A percentile compares a stretch with the other conserved stretches of the same genome.
phyloP scores from a whole-genome alignment of 495 filamentous ascomycete genomes.

The Podospora didyma region DNA sequence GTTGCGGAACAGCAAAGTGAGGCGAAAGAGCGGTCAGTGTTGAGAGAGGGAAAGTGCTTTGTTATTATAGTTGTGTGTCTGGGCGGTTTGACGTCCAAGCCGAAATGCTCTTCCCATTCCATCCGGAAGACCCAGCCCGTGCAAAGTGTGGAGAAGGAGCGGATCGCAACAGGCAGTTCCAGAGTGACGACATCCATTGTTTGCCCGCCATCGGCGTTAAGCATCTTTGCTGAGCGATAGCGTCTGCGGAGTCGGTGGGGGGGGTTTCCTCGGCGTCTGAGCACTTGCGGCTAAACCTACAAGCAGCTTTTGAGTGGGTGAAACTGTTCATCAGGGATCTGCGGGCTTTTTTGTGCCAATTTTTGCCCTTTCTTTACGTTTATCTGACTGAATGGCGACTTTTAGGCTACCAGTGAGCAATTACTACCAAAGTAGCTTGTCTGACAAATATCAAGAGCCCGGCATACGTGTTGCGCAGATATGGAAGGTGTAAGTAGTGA shows the following conservation, averaged over 20 bases:
- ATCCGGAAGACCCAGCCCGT: slow-evolving; percentile 11
- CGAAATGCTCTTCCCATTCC: slow-evolving; percentile 3
- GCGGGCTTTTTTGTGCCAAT: not conserved
- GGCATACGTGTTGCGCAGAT: too few species aligned
- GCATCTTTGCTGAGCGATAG: not conserved
- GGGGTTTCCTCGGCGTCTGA: too few species aligned
- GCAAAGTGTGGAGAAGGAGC: slow-evolving; percentile 4
- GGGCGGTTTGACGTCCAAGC: not conserved
- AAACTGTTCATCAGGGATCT: slow-evolving; percentile 7
- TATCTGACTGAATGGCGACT: too few species aligned
- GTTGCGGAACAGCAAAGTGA: slow-evolving; percentile 10
- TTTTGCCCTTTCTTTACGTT: too few species aligned
- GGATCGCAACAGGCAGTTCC: slow-evolving; percentile 16
- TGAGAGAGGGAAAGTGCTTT: too few species aligned
- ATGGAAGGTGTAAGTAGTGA: too few species aligned
- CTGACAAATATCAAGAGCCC: too few species aligned
- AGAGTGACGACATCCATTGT: slow-evolving; percentile 23
- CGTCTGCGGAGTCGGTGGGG: too few species aligned
- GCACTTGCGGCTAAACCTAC: not conserved
- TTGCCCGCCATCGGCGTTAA: slow-evolving; percentile 8
- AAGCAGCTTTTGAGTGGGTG: not conserved
- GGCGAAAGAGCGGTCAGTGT: not conserved
- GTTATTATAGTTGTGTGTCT: too few species aligned
- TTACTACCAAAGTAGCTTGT: too few species aligned
- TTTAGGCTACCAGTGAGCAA: too few species aligned